These are phyloP conservation scores for Juglanconis oblonga DNA, from an alignment of 2,329 filamentous ascomycete genomes.

Conservation along the genomic window DNA sequence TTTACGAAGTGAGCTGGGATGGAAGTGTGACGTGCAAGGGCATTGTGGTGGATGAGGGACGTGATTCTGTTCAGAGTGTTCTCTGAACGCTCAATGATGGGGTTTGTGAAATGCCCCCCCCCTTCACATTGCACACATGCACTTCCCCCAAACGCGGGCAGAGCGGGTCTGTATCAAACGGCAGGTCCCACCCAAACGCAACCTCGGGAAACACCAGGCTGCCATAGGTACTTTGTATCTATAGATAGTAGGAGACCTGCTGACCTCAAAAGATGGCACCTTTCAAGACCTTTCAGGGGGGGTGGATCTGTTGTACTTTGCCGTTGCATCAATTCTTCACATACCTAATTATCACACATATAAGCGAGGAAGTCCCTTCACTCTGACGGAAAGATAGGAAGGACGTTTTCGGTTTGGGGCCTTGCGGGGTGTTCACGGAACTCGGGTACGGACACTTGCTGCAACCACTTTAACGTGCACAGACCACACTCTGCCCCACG, in stretches of 20 bases:
- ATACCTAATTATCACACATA: background rate
- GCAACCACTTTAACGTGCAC: background rate
- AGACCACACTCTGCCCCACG: background rate
- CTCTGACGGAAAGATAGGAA: background rate
- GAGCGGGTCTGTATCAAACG: background rate
- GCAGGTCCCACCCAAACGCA: background rate
- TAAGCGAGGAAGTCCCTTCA: background rate
- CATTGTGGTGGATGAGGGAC: too few species aligned
- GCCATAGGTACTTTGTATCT: too few species aligned
- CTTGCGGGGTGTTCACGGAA: background rate
- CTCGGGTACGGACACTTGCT: background rate
- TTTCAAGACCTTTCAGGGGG: too few species aligned
- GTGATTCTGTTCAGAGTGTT: too few species aligned
- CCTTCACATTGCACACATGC: too few species aligned
- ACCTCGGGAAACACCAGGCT: background rate
- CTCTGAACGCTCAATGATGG: background rate
- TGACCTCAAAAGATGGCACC: too few species aligned
- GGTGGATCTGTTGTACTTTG: too few species aligned
- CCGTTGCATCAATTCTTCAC: too few species aligned
- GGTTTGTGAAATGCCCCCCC: background rate
- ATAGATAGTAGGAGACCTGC: too few species aligned
- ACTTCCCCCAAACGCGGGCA: background rate
- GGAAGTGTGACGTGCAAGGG: too few species aligned
- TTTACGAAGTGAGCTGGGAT: too few species aligned
- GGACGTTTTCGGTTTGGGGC: background rate